Evolutionary conservation across 164 flowering plant species (phyloP).

Genomic region (Magnolia sinica): DNA sequence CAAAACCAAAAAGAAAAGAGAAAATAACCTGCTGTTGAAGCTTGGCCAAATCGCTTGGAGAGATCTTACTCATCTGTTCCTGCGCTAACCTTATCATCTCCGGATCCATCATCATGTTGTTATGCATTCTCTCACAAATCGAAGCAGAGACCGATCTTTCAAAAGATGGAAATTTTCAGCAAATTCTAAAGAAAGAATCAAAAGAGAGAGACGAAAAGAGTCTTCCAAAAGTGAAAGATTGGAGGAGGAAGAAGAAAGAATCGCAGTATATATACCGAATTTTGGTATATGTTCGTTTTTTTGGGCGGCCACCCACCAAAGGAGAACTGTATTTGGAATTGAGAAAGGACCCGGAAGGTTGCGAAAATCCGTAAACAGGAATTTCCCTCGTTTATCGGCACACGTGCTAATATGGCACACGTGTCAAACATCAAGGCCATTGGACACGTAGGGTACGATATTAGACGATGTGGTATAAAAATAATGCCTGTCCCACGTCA

Average conservation of each 20-base stretch:
- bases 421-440: no score
- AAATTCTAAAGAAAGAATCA: not conserved
- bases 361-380: no score
- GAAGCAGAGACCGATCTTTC: not conserved
- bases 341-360: not conserved
- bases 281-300: not conserved
- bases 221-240: not conserved
- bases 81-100: constrained; percentile 81
- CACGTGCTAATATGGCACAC: no score
- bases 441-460: no score
- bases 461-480: no score
- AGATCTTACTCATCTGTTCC: constrained; percentile 91
- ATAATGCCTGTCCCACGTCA: no score
- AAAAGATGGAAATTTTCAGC: not conserved
- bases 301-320: not conserved
- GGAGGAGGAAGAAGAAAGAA: not conserved
- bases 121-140: constrained; percentile 30
- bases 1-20: constrained; percentile 3
- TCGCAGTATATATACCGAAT: not conserved
- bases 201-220: not conserved
- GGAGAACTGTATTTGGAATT: not conserved
- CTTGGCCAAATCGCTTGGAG: constrained; percentile 73
- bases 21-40: constrained; percentile 78
- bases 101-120: constrained; percentile 85
- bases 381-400: no score